phyloP scores from a whole-genome alignment of 345 rosid species.

The Boechera retrofracta region DNA sequence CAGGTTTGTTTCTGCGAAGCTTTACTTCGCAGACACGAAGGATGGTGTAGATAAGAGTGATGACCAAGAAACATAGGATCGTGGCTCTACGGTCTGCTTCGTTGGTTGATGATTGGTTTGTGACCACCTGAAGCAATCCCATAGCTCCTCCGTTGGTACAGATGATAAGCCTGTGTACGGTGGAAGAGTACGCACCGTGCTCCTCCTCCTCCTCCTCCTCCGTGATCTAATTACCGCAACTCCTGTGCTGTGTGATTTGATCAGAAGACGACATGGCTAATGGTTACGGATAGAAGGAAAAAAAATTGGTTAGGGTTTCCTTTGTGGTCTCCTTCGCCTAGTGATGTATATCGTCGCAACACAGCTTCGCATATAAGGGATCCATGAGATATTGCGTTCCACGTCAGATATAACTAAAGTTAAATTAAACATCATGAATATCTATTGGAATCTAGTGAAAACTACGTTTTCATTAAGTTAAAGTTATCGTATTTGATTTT shows the following conservation, averaged over 20 bases:
- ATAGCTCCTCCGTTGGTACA: not conserved
- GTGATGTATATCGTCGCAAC: not conserved
- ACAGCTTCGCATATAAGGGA: not conserved
- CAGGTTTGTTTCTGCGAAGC: not conserved
- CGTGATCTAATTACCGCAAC: not conserved
- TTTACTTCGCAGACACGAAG: slow-evolving; percentile 15
- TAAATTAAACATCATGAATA: not conserved
- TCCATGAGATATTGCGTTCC: not conserved
- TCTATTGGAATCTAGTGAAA: not conserved
- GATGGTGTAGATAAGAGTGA: not conserved
- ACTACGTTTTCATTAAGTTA: too few species aligned
- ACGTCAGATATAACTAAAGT: not conserved
- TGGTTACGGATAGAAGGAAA: not conserved
- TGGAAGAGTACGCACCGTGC: not conserved
- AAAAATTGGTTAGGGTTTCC: not conserved
- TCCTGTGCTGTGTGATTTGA: not conserved
- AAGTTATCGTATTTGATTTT: not conserved
- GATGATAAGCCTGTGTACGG: slow-evolving; percentile 17
- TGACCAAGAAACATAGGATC: slow-evolving; percentile 8
- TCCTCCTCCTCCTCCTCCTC: not conserved
- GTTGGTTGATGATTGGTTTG: slow-evolving; percentile 7
- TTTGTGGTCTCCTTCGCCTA: not conserved
- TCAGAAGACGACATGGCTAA: not conserved
- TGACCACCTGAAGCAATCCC: slow-evolving; percentile 18
- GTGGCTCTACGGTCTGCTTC: slow-evolving; percentile 5